A percentile compares a stretch with the other conserved stretches of the same genome.
These are phyloP conservation scores for Phytophthora meadii DNA, from an alignment of 352 stramenopile genomes.

Conservation along the genomic window DNA sequence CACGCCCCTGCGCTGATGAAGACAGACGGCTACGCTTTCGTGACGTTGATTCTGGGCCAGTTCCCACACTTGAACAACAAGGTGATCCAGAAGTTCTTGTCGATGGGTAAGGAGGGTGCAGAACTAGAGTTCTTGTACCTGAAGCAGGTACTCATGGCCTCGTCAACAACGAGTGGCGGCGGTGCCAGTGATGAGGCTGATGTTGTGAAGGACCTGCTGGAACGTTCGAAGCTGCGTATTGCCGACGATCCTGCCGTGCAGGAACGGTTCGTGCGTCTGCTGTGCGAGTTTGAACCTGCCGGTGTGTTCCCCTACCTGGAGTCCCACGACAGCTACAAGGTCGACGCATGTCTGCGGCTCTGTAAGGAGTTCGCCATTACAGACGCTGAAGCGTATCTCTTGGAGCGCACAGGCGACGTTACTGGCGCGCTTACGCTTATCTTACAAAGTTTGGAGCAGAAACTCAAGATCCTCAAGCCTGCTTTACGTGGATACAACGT, in stretches of 20 bases:
- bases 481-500: conserved; percentile 82
- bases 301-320: conserved; percentile 85
- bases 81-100: conserved; percentile 84
- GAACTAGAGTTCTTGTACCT: conserved; percentile 87
- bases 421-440: conserved; percentile 94
- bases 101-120: conserved; percentile 78
- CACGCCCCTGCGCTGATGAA: conserved; percentile 87
- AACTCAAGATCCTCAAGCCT: conserved; percentile 92
- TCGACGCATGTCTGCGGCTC: conserved; percentile 83
- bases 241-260: conserved; percentile 84
- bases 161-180: conserved; percentile 51
- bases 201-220: conserved; percentile 80
- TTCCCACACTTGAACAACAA: conserved; percentile 89
- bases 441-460: conserved; percentile 92
- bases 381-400: conserved; percentile 91
- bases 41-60: conserved; percentile 88
- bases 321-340: conserved; percentile 89
- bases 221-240: conserved; percentile 83
- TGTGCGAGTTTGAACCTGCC: conserved; percentile 82
- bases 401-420: conserved; percentile 94
- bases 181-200: conserved; percentile 72
- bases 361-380: conserved; percentile 89
- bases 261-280: conserved; percentile 80
- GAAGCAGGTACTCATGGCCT: conserved; percentile 76
- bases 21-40: conserved; percentile 88